These are phyloP conservation scores for Aschersonia sp. DNA, from an alignment of 2,329 filamentous ascomycete genomes.

Conservation along the genomic window DNA sequence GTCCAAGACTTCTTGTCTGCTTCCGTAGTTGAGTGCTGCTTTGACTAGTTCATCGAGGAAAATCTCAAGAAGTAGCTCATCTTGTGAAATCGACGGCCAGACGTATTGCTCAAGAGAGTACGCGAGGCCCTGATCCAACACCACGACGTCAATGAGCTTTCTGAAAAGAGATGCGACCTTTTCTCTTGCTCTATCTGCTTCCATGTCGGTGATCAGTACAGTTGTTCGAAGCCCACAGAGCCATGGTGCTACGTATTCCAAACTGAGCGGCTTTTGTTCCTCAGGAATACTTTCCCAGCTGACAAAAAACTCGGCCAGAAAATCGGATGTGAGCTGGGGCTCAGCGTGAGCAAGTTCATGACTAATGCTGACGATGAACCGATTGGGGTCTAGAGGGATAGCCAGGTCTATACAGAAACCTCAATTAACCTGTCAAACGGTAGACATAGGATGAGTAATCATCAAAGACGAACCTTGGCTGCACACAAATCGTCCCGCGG, in stretches of 20 bases:
- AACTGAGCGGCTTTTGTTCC: slow-evolving; percentile 50
- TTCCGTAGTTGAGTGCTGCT: slow-evolving; percentile 40
- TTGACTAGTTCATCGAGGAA: slow-evolving; percentile 55
- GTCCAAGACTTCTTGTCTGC: slow-evolving; percentile 44
- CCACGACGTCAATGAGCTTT: slow-evolving; percentile 51
- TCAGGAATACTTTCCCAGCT: slow-evolving; percentile 57
- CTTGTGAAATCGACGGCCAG: slow-evolving; percentile 49
- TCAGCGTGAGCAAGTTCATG: slow-evolving; percentile 47
- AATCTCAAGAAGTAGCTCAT: slow-evolving; percentile 51
- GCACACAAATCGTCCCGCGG: slow-evolving; percentile 45
- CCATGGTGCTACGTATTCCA: slow-evolving; percentile 60
- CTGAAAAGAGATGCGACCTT: slow-evolving; percentile 49
- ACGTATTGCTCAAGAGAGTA: slow-evolving; percentile 50
- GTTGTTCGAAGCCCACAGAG: slow-evolving; percentile 44
- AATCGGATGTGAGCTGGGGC: slow-evolving; percentile 53
- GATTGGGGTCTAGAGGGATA: slow-evolving; percentile 47
- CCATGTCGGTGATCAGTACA: slow-evolving; percentile 41
- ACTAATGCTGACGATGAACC: slow-evolving; percentile 52
- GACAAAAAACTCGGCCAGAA: slow-evolving; percentile 59
- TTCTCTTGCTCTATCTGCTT: slow-evolving; percentile 52
- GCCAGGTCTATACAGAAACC: slow-evolving; percentile 33
- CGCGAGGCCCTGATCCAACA: slow-evolving; percentile 43
- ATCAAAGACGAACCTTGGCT: slow-evolving; percentile 34
- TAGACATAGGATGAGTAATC: background rate
- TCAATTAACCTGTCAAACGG: background rate